A percentile compares a stretch with the other conserved stretches of the same genome.
These are phyloP conservation scores for Triticum timopheevii DNA, from an alignment of 176 grass and related monocot genomes.

Conservation along the genomic window DNA sequence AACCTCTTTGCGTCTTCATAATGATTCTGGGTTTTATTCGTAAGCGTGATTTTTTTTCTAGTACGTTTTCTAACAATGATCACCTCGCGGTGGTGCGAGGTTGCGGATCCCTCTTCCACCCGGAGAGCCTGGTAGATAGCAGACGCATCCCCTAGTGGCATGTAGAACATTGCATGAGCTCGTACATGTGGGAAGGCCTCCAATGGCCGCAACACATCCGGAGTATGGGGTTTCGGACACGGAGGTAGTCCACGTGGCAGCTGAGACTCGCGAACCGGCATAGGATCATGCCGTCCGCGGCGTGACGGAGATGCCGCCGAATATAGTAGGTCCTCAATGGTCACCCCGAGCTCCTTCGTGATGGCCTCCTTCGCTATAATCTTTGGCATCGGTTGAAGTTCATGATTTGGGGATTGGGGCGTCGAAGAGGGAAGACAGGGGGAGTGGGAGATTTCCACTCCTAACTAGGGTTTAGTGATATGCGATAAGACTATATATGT, in stretches of 20 bases:
- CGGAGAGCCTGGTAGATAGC: neutral
- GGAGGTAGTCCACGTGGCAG: neutral
- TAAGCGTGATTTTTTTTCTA: too few species aligned
- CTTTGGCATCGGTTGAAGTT: too few species aligned
- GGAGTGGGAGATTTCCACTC: too few species aligned
- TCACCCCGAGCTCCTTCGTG: neutral
- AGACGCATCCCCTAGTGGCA: neutral
- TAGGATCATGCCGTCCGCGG: neutral
- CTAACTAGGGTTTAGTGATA: too few species aligned
- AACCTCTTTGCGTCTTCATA: too few species aligned
- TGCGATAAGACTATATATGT: too few species aligned
- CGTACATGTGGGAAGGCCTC: fast-evolving
- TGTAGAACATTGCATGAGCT: neutral
- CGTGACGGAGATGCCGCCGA: neutral
- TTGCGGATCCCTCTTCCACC: neutral
- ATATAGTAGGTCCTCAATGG: neutral
- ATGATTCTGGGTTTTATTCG: fast-evolving
- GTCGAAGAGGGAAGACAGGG: too few species aligned
- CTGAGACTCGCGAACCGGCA: neutral
- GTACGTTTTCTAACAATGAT: neutral
- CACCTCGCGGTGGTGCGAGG: neutral
- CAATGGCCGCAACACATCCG: neutral
- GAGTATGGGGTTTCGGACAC: neutral
- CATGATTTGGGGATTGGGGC: too few species aligned
- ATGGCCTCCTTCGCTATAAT: neutral